phyloP scores from a whole-genome alignment of 805 yeast species.

The Alloascoidea africana region DNA sequence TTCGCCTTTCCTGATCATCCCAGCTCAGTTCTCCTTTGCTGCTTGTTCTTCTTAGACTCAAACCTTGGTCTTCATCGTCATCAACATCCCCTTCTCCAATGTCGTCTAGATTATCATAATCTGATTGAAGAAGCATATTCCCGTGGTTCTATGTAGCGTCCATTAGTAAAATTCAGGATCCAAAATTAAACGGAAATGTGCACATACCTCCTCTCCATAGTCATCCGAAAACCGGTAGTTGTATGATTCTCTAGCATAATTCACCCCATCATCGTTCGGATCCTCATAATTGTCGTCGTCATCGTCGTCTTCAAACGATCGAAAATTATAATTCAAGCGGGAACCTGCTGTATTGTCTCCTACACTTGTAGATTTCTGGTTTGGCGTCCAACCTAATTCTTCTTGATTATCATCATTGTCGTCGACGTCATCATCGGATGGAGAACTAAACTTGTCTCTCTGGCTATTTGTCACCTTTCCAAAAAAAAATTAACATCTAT shows the following conservation, averaged over 20 bases:
- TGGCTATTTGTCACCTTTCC: constrained; percentile 11
- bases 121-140: too few species aligned
- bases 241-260: neutral
- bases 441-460: constrained; percentile 8
- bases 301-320: constrained; percentile 41
- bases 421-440: constrained; percentile 10
- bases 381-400: constrained; percentile 12
- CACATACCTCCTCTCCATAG: too few species aligned
- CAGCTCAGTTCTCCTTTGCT: constrained; percentile 22
- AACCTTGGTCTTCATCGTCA: neutral
- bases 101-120: too few species aligned
- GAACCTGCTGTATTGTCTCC: constrained; percentile 64
- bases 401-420: constrained; percentile 11
- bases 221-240: too few species aligned
- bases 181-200: too few species aligned
- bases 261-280: constrained; percentile 4
- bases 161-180: too few species aligned
- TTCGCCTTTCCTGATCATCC: constrained; percentile 18
- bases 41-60: constrained; percentile 14
- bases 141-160: too few species aligned
- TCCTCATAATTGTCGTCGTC: constrained; percentile 30
- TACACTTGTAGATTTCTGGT: constrained; percentile 41
- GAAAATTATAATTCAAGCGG: constrained; percentile 32
- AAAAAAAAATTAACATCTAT: constrained; percentile 3
- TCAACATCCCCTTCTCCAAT: neutral